Base-by-base conservation (phyloP, 2,329 filamentous ascomycete species). In the Fusarium ramigenum region DNA sequence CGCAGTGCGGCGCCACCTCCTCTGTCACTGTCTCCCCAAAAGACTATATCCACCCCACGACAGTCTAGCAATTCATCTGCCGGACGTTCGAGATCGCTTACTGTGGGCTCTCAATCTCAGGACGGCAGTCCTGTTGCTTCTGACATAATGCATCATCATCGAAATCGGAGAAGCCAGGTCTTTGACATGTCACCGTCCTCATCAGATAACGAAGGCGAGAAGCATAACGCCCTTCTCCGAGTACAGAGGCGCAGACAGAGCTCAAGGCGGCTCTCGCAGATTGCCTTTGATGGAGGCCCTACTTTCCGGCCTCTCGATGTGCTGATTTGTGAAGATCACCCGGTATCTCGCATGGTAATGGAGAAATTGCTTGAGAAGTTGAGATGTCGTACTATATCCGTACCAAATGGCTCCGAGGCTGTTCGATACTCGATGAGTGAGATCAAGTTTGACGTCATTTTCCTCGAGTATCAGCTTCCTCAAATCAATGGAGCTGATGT, bases 391-490 rank as follows among this genome's bases (percentile, higher is more conserved):
- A 98, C 96, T 14, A 96, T 99, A 78, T 95, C 94, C 6, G 96
- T 96, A 9, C 89, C 92, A 7, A 97, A 95, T 76, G 96, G 96
- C 2, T 92, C 94, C 1, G 96, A 99, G 79, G 96, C 96, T 16
- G 92, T 97, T 77, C 91, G 96, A 28, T 97, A 96, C 82, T 95
- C 96, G 34, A 93, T 97, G 87, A 96, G 96, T 79, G 96, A 98
- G 80, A 96, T 99, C 80, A 97, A 98, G 79, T 99, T 98, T 79
- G 96, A 99, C 82, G 94, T 98, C 77, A 98, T 99, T 80, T 96
- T 99, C 86, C 96, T 97, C 82, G 96, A 99, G 83, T 98, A 95
- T 84, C 97, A 96, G 80, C 86, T 99, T 50, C 96, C 96, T 15
- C 94, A 97, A 79, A 95, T 98, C 79, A 98, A 95, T 77, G 96